Evolutionary conservation across 352 stramenopile species (phyloP).

Genomic region (Phytophthora megakarya): DNA sequence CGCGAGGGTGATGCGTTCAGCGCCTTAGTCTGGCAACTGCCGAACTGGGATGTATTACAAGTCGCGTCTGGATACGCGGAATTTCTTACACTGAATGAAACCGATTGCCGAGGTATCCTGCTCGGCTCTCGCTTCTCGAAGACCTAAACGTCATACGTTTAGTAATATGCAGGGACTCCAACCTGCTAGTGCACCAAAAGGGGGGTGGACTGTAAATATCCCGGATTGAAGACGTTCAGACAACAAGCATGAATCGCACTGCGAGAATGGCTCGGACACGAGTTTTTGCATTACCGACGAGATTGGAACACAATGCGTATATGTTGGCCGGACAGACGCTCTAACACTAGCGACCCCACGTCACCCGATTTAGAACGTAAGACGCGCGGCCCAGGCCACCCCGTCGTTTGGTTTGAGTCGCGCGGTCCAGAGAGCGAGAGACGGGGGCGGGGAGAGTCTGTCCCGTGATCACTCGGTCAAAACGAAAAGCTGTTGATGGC

Average conservation of each 20-base stretch:
- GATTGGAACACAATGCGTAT: slow-evolving; percentile 10
- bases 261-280: not conserved
- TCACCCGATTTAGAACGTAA: not conserved
- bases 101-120: too few relatives aligned
- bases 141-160: not conserved
- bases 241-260: not conserved
- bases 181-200: not conserved
- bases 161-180: slow-evolving; percentile 1
- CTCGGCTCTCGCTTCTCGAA: not conserved
- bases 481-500: slow-evolving; percentile 2
- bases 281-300: not conserved
- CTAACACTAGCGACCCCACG: not conserved
- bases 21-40: too few relatives aligned
- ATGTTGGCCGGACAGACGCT: too few relatives aligned
- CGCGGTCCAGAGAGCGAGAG: too few relatives aligned
- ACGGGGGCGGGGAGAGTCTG: too few relatives aligned
- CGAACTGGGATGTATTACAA: too few relatives aligned
- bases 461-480: not conserved
- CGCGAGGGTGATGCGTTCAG: too few relatives aligned
- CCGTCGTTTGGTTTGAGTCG: too few relatives aligned
- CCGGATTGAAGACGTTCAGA: not conserved
- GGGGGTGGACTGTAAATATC: slow-evolving; percentile 6
- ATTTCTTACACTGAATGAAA: too few relatives aligned
- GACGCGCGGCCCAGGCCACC: too few relatives aligned
- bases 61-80: not conserved